Base-by-base conservation (phyloP, 2,329 filamentous ascomycete genomes). In the Aspergillus vadensis region DNA sequence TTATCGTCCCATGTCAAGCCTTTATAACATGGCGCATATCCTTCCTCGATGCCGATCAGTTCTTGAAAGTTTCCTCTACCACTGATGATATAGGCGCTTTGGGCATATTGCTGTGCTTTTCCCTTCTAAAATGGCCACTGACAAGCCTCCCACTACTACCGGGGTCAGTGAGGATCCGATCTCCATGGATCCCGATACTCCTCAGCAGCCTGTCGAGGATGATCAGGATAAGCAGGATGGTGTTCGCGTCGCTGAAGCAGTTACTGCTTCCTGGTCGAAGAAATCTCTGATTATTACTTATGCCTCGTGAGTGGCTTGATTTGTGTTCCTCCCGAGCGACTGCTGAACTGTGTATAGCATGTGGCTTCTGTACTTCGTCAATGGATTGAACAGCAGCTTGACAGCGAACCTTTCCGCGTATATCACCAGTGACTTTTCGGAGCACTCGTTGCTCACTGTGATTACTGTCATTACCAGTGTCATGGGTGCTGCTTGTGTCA, bases 401-500 rank as follows among this genome's bases (percentile, higher is more conserved):
- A 71, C 78, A 9, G 67, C 69, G 56, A 78, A 76, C 58, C 65
- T 85, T 41, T 75, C 72, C 1, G 78, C 81, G n/a, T 84, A 80
- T 64, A 80, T 83, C 47, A 84, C 83, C 30, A 84, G 81, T 67
- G 77, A 75, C 27, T 87, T 82, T 63, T 66, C 78, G 27, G 70
- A 75, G 2, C 85, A 87, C 67, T 85, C 84, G 0, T 74, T 86
- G 36, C 77, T 83, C 2, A 78, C 82, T 1, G 80, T 83, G 14
- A 85, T 84, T 12, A 73, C 73, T 47, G 81, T 88, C 60, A 77
- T 88, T 23, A 77, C 83, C 21, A 81, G 76, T 62, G 75, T 86
- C 44, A 82, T 88, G 57, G 79, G 80, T 27, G 86, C 84, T 15
- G 78, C 86, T 15, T 77, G 81, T 52, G 85, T 84, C 68, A 79